Base-by-base conservation (phyloP, 2,329 filamentous ascomycete genomes). In the Aspergillus bombycis region DNA sequence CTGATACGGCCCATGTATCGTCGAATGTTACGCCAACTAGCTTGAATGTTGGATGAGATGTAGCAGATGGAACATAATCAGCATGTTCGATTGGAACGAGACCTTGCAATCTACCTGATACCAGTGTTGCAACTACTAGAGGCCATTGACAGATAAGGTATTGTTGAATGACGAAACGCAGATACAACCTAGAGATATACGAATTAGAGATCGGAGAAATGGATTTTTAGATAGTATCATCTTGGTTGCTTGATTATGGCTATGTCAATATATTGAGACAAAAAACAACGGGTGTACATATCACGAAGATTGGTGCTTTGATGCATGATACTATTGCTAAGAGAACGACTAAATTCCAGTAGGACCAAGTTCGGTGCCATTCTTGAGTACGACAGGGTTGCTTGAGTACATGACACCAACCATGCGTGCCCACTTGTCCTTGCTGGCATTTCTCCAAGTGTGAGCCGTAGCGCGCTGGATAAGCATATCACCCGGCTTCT, bases 381-480 rank as follows among this genome's bases (percentile, higher is more conserved):
- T 57, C 38, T 57, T 57, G 38, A 57, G 55, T 30, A 57, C 55
- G 4, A 45, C 11, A 32, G 55, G 36, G 36, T 57, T 43, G 55
- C 55, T 57, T 23, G 55, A 57, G 55, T 57, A 57, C 55, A 57
- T 57, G 38, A 57, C 38, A 45, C 58, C 58, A 32, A 61, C 41
- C 52, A 48, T 55, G 38, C 58, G 52, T 21, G 52, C 50, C 58
- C 58, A 61, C 52, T 56, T 57, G 50, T 60, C 46, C 10, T 53
- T n/a, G 52, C 50, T 61, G 50, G 38, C 36, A 58, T 63, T 63
- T 28, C 45, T 57, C 62, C 58, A 63, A 9, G 19, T 50, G 58
- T 63, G 62, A 34, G 52, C 36, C 7, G 58, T 61, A 38, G 45
- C 58, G 9, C 58, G 53, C 45, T 63, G 57, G 45, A 63, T 45